These are phyloP conservation scores for Thymus mandschuricus DNA, from an alignment of 257 asterid species.

Conservation along the genomic window DNA sequence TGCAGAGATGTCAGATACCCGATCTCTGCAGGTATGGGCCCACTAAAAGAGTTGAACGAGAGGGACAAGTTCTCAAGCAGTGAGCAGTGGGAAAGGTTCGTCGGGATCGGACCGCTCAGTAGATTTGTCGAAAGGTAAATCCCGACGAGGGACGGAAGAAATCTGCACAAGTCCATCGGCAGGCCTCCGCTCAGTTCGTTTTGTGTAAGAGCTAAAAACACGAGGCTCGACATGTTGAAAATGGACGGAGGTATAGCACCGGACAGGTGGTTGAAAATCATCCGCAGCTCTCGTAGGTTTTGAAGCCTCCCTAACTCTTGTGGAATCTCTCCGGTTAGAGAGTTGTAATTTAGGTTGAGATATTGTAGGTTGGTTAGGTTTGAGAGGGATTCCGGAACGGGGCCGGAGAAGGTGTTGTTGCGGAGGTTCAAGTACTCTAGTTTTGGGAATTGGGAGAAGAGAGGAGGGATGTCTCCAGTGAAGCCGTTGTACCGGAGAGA, in stretches of 20 bases:
- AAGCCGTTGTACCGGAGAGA: neutral
- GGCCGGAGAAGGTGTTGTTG: too few species aligned
- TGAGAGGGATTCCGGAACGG: too few species aligned
- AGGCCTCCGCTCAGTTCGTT: neutral
- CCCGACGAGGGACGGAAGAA: neutral
- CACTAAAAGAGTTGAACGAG: neutral
- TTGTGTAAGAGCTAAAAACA: neutral
- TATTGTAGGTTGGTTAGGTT: too few species aligned
- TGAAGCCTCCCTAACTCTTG: conserved; percentile 7
- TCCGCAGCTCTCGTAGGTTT: neutral
- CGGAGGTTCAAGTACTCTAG: too few species aligned
- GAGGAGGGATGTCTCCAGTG: neutral
- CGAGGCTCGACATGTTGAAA: conserved; percentile 6
- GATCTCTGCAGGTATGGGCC: neutral
- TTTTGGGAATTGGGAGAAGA: neutral
- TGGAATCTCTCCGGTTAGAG: conserved; percentile 16
- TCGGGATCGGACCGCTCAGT: conserved; percentile 25
- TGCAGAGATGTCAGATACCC: neutral
- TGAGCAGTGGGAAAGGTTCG: conserved; percentile 3
- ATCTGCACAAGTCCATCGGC: neutral
- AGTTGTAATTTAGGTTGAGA: conserved; percentile 1
- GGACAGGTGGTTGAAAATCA: conserved; percentile 3
- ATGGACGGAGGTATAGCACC: conserved; percentile 23
- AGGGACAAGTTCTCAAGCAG: neutral
- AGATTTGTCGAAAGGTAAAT: neutral